phyloP scores from a whole-genome alignment of 2,329 filamentous ascomycete genomes.

The Emericellopsis cladophorae region DNA sequence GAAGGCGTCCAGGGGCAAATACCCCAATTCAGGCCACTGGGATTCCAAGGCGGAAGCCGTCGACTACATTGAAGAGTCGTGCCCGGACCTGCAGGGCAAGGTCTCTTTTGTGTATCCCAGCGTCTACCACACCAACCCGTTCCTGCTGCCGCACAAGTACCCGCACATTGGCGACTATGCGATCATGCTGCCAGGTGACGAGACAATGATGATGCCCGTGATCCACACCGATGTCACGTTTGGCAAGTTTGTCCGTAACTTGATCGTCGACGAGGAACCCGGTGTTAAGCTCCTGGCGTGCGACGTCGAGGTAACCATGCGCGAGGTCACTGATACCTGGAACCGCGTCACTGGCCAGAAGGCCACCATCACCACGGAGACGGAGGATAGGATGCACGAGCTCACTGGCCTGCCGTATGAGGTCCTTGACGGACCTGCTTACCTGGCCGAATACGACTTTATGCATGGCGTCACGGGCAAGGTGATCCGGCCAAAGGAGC shows the following conservation, averaged over 20 bases:
- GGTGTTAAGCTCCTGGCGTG: conserved; percentile 30
- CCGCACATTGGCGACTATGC: conserved; percentile 14
- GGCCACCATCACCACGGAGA: conserved; percentile 16
- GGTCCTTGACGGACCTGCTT: conserved; percentile 19
- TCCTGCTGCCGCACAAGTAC: conserved; percentile 7
- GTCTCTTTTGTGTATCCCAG: conserved; percentile 13
- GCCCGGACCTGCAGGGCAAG: conserved; percentile 27
- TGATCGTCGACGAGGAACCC: conserved; percentile 24
- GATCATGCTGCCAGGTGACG: conserved; percentile 14
- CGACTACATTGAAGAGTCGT: conserved; percentile 24
- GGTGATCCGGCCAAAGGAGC: conserved; percentile 22
- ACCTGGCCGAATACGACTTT: conserved; percentile 25
- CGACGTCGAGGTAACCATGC: conserved; percentile 21
- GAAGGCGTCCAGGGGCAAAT: conserved; percentile 27
- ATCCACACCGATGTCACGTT: conserved; percentile 23
- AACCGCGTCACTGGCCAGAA: conserved; percentile 19
- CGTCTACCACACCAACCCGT: conserved; percentile 9
- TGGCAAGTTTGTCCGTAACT: conserved; percentile 27
- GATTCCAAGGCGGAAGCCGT: conserved; percentile 37
- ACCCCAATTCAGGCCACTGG: conserved; percentile 31
- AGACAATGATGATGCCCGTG: conserved; percentile 19
- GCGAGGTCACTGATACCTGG: conserved; percentile 20
- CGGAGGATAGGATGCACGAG: conserved; percentile 18
- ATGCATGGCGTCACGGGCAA: conserved; percentile 19
- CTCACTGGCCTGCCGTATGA: conserved; percentile 20